Evolutionary conservation across 2,329 filamentous ascomycete species (phyloP).

Genomic region (Ramularia collo-cygni): DNA sequence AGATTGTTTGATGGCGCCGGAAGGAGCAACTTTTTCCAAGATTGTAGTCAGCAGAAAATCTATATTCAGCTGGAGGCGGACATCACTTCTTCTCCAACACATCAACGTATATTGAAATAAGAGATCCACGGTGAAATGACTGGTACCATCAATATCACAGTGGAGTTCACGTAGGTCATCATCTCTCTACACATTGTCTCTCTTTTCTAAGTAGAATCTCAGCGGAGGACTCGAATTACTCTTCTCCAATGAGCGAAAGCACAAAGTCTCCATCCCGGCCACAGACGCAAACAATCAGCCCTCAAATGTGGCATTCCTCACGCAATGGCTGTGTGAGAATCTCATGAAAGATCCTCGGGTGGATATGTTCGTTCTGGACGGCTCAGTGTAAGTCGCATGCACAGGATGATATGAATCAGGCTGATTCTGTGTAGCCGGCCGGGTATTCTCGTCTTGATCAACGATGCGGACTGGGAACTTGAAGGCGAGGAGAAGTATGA

Average conservation of each 20-base stretch:
- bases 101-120: not conserved
- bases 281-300: conserved; percentile 53
- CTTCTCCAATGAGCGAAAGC: conserved; percentile 74
- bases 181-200: conserved; percentile 2
- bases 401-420: not conserved
- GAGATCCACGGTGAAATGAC: conserved; percentile 13
- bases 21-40: no score
- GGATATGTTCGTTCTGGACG: conserved; percentile 84
- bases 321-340: conserved; percentile 70
- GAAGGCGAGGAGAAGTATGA: conserved; percentile 91
- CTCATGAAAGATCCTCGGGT: conserved; percentile 79
- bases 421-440: conserved; percentile 60
- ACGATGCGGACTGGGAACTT: conserved; percentile 96
- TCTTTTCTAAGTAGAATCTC: conserved; percentile 10
- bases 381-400: conserved; percentile 65
- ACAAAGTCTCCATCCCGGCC: conserved; percentile 62
- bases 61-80: no score
- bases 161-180: conserved; percentile 65
- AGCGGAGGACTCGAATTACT: conserved; percentile 90
- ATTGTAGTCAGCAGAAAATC: not conserved
- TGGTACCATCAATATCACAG: conserved; percentile 49
- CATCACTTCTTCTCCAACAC: conserved; percentile 2
- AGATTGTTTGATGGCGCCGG: not conserved
- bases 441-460: conserved; percentile 92
- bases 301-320: conserved; percentile 66